Evolutionary conservation across 108 stramenopile genomes (phyloP).

Genomic region (Asterionellopsis glacialis): DNA sequence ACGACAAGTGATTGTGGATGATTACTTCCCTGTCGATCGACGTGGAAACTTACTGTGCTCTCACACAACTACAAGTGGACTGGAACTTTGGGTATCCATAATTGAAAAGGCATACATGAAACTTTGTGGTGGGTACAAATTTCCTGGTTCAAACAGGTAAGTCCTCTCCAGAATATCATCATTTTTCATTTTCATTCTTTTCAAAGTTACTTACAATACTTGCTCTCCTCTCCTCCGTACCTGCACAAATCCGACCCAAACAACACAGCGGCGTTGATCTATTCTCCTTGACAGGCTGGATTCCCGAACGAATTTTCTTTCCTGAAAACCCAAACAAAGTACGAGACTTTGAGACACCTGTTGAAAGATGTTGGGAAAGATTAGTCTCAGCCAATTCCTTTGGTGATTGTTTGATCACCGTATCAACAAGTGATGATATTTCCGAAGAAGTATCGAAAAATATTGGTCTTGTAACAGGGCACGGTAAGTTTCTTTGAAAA

Average conservation of each 20-base stretch:
- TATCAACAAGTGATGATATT: conserved; percentile 61
- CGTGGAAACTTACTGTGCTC: conserved; percentile 77
- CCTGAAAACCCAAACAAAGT: conserved; percentile 41
- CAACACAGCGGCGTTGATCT: conserved; percentile 71
- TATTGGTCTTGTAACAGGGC: conserved; percentile 83
- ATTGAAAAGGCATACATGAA: conserved; percentile 97
- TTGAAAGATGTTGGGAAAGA: conserved; percentile 82
- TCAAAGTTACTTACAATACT: too few relatives aligned
- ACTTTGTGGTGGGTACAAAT: conserved; percentile 87
- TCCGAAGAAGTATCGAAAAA: conserved; percentile 53
- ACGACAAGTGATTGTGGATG: conserved; percentile 86
- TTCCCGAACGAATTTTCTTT: conserved; percentile 86
- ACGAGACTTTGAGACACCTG: conserved; percentile 59
- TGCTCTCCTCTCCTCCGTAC: too few relatives aligned
- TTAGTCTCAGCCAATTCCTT: conserved; percentile 60
- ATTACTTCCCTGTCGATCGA: conserved; percentile 77
- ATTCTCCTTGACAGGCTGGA: conserved; percentile 90
- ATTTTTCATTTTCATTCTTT: too few relatives aligned
- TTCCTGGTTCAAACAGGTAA: conserved; percentile 80
- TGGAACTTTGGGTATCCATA: conserved; percentile 90
- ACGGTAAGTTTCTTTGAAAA: conserved; percentile 18
- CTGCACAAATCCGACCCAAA: too few relatives aligned
- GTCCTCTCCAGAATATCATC: too few relatives aligned
- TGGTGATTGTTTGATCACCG: conserved; percentile 88
- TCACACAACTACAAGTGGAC: conserved; percentile 29